Base-by-base conservation (phyloP, 768 basidiomycete genomes). In the Tulasnella sp. region DNA sequence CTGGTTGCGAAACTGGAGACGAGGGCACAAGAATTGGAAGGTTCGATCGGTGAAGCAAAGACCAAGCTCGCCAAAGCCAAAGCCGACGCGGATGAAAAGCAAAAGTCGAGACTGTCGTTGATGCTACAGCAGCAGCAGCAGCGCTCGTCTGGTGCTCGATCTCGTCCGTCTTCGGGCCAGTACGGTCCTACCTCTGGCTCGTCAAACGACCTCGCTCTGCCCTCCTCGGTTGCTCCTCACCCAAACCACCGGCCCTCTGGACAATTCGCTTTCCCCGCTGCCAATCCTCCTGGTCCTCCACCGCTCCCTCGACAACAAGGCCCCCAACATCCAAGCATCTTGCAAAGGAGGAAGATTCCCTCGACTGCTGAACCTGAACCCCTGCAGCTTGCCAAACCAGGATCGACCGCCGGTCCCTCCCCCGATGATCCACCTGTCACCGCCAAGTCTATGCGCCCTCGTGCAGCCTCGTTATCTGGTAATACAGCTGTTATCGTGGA, bases 11-110 rank as follows among this genome's bases (percentile, higher is more conserved):
- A 88, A 12, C 85, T 93, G 42, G 90, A 87, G 80, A 85, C 85
- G 42, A 89, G 91, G 71, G 89, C 91, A 67, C 87, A 89, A 78
- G 91, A 91, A 80, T 83, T 95, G 75, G 93, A 96, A 82, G 90
- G 90, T 69, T 87, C 84, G 79, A 86, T 95, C 42, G 85, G 87
- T 39, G 85, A 87, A 76, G 89, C 90, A 82, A 89, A 86, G 83
- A 88, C 88, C 78, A 85, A 85, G 74, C 83, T 96, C 76, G 85
- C 83, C 78, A 81, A 82, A n/a, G 85, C 88, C 45, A 89, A 88
- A 79, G 89, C 90, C 78, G 87, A 86, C 12, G 69, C 72, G 71
- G 88, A 87, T 38, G 88, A 89, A 79, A 83, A 84, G 69, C 81
- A 67, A 29, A 87, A 83, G 81, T 85, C 87, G 72, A 67, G 78